A percentile compares a stretch with the other conserved stretches of the same genome.
phyloP scores from a whole-genome alignment of 345 rosid species.

The Brassica cretica region DNA sequence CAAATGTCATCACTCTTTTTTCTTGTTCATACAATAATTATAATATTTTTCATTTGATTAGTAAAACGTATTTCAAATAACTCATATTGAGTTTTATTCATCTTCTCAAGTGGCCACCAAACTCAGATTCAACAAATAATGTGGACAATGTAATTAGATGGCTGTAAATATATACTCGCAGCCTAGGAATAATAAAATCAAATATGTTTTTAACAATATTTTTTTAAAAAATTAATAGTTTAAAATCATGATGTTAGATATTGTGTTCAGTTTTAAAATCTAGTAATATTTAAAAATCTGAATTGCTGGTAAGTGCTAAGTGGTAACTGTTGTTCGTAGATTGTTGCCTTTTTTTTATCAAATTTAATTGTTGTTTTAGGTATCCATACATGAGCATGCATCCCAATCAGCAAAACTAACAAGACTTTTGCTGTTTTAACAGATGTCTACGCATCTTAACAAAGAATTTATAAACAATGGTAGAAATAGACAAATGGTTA shows the following conservation, averaged over 20 bases:
- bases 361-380: neutral
- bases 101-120: too few relatives aligned
- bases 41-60: too few relatives aligned
- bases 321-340: neutral
- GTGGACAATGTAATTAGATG: too few relatives aligned
- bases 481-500: neutral
- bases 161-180: neutral
- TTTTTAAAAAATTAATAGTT: neutral
- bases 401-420: neutral
- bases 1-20: too few relatives aligned
- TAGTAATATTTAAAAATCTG: neutral
- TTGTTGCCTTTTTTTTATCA: neutral
- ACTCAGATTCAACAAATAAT: too few relatives aligned
- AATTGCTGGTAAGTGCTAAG: neutral
- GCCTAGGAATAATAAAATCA: neutral
- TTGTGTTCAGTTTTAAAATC: neutral
- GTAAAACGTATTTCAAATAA: too few relatives aligned
- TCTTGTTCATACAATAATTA: too few relatives aligned
- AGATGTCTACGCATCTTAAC: neutral
- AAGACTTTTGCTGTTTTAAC: neutral
- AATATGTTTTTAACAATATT: neutral
- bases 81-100: too few relatives aligned
- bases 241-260: neutral
- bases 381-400: neutral
- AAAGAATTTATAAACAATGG: neutral